Evolutionary conservation across 2,329 filamentous ascomycete genomes (phyloP), one percentile per base, ranked within the genome.

Genomic region (Aspergillus brunneoviolaceus): DNA sequence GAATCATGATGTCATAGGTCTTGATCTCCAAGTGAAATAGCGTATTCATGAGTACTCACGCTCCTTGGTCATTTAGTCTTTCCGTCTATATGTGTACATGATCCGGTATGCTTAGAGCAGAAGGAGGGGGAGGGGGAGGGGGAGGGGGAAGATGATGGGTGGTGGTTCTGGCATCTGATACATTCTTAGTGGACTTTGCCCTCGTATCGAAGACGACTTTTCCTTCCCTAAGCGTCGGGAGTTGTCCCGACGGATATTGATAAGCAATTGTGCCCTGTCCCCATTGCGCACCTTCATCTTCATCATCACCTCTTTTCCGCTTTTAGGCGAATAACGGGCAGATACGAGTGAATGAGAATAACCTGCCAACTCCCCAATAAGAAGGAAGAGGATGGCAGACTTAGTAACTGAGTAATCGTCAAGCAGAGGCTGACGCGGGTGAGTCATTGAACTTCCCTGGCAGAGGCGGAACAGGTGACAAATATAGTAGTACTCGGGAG

Each of bases 401-500:
- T 25, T 29, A 45, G 21, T 29, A 42, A 21, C 21, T 21, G 14
- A 35, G 39, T 25, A 35, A 54, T 48, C 52, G 25, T 45, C 42
- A 16, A 39, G 33, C 12, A 57, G 58, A 53, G 57, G 56, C 61
- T 61, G 61, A 66, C 60, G 51, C 55, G 51, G 58, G 60, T 69
- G 67, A 69, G 66, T 69, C 67, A 69, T 69, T 29, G 61, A 61
- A 58, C 48, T 55, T 51, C 59, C 54, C 59, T 61, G 52, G 42
- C 47, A 62, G 57, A 57, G 47, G 45, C 50, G 53, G 59, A 64
- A 63, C 65, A 68, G 65, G 63, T 69, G 67, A 68, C 67, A 66
- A 66, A 65, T 60, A 66, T 61, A 61, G 60, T 65, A 63, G 63
- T 65, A 67, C 63, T 60, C 65, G 61, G 27, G 48, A 35, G 33